Evolutionary conservation across 2,329 filamentous ascomycete genomes (phyloP).

Genomic region (Aspergillus aculeatus): DNA sequence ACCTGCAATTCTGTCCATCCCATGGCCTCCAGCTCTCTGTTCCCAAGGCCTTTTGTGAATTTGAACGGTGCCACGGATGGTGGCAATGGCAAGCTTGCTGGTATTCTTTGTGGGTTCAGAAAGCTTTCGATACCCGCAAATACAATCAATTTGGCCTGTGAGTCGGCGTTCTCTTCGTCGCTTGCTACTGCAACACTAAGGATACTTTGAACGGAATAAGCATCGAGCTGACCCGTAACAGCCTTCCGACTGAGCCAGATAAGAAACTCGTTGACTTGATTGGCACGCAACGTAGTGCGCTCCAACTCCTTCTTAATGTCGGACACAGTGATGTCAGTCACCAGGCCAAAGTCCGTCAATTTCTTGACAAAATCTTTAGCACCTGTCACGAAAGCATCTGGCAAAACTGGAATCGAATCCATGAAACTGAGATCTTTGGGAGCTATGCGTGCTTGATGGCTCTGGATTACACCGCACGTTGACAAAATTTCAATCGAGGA

Average conservation of each 20-base stretch:
- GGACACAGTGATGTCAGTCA: constrained; percentile 81
- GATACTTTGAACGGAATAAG: constrained; percentile 64
- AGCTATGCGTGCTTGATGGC: constrained; percentile 74
- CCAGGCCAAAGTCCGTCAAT: constrained; percentile 77
- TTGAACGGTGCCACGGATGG: constrained; percentile 78
- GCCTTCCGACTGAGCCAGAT: constrained; percentile 78
- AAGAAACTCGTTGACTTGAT: constrained; percentile 79
- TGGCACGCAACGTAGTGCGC: constrained; percentile 73
- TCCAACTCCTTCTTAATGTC: constrained; percentile 85
- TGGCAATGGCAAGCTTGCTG: constrained; percentile 76
- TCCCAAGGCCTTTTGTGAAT: constrained; percentile 70
- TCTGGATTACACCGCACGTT: constrained; percentile 81
- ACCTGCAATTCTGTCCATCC: constrained; percentile 85
- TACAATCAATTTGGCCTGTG: constrained; percentile 69
- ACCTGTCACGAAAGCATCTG: constrained; percentile 68
- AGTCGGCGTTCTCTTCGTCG: constrained; percentile 57
- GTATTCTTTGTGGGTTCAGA: constrained; percentile 73
- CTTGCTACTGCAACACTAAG: constrained; percentile 67
- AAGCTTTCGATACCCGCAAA: constrained; percentile 74
- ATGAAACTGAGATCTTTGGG: constrained; percentile 74
- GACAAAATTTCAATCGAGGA: constrained; percentile 85
- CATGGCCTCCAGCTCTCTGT: constrained; percentile 70
- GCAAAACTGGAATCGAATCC: constrained; percentile 81
- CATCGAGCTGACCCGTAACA: constrained; percentile 69
- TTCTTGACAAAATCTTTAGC: constrained; percentile 73